A percentile compares a stretch with the other conserved stretches of the same genome.
phyloP scores from a whole-genome alignment of 345 rosid genomes.

The Brassica carinata region DNA sequence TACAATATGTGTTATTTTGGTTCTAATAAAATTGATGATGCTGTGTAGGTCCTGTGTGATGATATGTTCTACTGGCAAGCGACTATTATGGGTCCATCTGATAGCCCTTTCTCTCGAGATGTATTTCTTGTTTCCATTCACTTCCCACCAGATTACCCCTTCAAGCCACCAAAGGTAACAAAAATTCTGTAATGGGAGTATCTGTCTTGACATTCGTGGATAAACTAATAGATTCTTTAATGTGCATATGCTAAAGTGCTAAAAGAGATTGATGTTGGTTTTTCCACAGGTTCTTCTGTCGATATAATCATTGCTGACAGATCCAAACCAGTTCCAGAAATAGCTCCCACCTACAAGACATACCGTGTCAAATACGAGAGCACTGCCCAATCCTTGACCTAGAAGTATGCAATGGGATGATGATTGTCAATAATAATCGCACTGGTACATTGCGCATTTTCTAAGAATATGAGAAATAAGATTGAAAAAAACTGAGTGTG shows the following conservation, averaged over 20 bases:
- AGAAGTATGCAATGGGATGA: constrained; percentile 63
- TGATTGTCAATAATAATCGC: not conserved
- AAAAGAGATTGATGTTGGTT: not conserved
- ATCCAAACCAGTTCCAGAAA: constrained; percentile 70
- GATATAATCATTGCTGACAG: constrained; percentile 67
- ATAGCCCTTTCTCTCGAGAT: no score
- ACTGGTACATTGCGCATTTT: constrained; percentile 17
- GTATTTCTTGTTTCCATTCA: no score
- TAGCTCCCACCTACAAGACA: constrained; percentile 66
- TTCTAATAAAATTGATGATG: no score
- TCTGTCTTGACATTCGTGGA: no score
- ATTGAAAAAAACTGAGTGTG: not conserved
- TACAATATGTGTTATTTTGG: no score
- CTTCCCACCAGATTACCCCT: no score
- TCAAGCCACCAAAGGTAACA: fast-evolving
- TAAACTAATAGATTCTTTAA: not conserved
- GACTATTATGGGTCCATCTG: no score
- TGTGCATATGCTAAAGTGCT: not conserved
- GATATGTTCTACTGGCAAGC: no score
- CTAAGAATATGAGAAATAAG: constrained; percentile 16
- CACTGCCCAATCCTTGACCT: constrained; percentile 43
- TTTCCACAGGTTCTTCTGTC: constrained; percentile 64
- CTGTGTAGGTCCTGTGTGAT: no score
- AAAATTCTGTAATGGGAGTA: no score
- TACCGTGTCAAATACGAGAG: constrained; percentile 38